Percentiles rank a stretch among this genome's conserved stretches.
Evolutionary conservation across 2,329 filamentous ascomycete genomes (phyloP).

Genomic region (Fusarium sp.): DNA sequence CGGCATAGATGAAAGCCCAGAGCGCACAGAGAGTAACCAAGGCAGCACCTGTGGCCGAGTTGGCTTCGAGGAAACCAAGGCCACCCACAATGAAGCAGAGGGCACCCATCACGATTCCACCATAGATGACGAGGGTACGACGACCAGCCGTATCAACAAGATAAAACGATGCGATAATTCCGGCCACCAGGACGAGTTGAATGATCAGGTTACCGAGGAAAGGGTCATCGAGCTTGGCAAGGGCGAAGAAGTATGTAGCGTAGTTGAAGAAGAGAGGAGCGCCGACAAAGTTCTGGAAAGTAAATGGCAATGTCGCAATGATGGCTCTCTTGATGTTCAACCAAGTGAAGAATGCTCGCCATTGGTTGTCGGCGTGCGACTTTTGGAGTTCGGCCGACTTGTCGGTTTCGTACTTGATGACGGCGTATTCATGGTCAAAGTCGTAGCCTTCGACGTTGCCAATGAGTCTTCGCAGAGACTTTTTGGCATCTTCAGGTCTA

Average conservation of each 20-base stretch:
- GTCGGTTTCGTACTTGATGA: constrained; percentile 1
- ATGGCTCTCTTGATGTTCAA: not conserved
- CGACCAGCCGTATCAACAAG: not conserved
- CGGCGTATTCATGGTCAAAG: not conserved
- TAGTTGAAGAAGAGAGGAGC: not conserved
- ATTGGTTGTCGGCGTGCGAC: not conserved
- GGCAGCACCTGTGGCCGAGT: not conserved
- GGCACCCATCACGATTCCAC: not conserved
- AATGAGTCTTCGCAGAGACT: not conserved
- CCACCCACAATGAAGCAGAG: not conserved
- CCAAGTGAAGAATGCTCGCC: not conserved
- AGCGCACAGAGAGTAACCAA: constrained; percentile 16
- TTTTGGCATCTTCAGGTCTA: not conserved
- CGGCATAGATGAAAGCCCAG: constrained; percentile 21
- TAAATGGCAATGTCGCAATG: constrained; percentile 1
- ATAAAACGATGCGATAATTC: not conserved
- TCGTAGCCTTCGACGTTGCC: constrained; percentile 11
- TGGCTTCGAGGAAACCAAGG: not conserved
- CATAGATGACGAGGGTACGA: not conserved
- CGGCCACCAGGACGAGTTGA: not conserved
- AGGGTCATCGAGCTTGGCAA: not conserved
- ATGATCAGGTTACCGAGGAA: constrained; percentile 2
- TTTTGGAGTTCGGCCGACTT: not conserved
- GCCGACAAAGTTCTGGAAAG: not conserved
- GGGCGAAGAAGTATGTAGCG: not conserved